Base-by-base conservation (phyloP, 257 asterid genomes). In the Plantago ovata region DNA sequence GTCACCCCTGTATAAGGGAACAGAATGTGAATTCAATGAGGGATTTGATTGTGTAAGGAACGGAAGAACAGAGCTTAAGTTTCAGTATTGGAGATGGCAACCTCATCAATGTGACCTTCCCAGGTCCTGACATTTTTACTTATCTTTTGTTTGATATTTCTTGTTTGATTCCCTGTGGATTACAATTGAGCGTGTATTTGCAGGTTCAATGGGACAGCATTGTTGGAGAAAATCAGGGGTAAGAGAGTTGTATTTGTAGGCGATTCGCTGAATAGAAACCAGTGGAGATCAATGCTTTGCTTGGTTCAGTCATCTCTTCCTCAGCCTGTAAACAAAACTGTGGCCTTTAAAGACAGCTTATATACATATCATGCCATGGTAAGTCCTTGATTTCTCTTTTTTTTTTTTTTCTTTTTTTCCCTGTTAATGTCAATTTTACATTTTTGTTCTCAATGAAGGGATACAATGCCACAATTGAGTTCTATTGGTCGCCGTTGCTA, bases 401-500 rank as follows among this genome's bases (percentile, higher is more conserved):
- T 15, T 24, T 40, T 8, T 2, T 41, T 16, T 5, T n/a, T n/a
- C n/a, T n/a, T n/a, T n/a, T 8, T 10, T 7, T 42, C 9, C 43
- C 38, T 1, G 28, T 39, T 14, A 13, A 7, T 6, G 0, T 47
- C 21, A 19, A 9, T 47, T 9, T 3, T 8, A 4, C 10, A 36
- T 6, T 45, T 43, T 13, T 3, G 23, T 47, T 64, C 10, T 64
- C 39, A 56, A 54, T 66, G 57, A 51, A 92, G 98, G 96, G 79
- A 57, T 82, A 79, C 72, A 88, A 92, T 58, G 84, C 85, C 0
- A 68, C 97, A 3, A 82, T 92, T 10, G 93, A 77, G 41, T 85
- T 85, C 69, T 92, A 88, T 41, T 92, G 98, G 98, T 80, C 94
- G 0, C 98, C 96, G 1, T 68, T 88, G 61, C 77, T 88, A 4